Conservation (phyloP, 2,329 filamentous ascomycete species). For the Anthostomella pinea region DNA sequence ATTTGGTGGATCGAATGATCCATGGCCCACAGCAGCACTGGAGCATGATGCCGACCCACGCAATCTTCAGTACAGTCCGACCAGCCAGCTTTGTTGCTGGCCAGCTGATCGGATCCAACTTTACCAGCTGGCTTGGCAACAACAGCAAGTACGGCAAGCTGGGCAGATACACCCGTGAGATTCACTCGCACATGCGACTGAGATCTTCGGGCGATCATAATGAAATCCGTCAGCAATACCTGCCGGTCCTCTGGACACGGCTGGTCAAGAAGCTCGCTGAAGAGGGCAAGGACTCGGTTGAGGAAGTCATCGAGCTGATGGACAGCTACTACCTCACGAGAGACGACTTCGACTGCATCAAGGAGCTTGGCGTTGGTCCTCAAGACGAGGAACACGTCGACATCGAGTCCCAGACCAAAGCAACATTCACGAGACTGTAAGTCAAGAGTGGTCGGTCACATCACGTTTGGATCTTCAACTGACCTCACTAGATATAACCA, state of each 20-base stretch:
- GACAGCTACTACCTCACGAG: slow-evolving; percentile 93
- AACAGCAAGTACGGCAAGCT: slow-evolving; percentile 84
- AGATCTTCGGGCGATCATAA: slow-evolving; percentile 86
- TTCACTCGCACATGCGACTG: slow-evolving; percentile 95
- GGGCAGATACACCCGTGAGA: slow-evolving; percentile 80
- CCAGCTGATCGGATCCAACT: slow-evolving; percentile 69
- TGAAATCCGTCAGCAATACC: slow-evolving; percentile 90
- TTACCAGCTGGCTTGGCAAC: slow-evolving; percentile 92
- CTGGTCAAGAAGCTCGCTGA: slow-evolving; percentile 70
- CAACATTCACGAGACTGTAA: slow-evolving; percentile 84
- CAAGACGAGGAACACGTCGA: slow-evolving; percentile 74
- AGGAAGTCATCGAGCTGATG: slow-evolving; percentile 89
- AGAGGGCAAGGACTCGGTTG: slow-evolving; percentile 79
- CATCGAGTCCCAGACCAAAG: slow-evolving; percentile 82
- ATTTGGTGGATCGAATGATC: slow-evolving; percentile 96
- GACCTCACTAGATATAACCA: slow-evolving; percentile 67
- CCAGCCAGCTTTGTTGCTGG: slow-evolving; percentile 87
- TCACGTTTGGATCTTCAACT: no score
- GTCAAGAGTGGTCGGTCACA: no score
- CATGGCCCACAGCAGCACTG: slow-evolving; percentile 97
- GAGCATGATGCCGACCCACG: slow-evolving; percentile 96
- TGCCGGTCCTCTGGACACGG: slow-evolving; percentile 83
- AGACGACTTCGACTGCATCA: slow-evolving; percentile 90
- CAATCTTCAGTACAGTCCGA: slow-evolving; percentile 89
- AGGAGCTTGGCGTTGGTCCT: slow-evolving; percentile 84